Base-by-base conservation (phyloP, 1,139 yeast genomes). In the Pneumocystis canis region DNA sequence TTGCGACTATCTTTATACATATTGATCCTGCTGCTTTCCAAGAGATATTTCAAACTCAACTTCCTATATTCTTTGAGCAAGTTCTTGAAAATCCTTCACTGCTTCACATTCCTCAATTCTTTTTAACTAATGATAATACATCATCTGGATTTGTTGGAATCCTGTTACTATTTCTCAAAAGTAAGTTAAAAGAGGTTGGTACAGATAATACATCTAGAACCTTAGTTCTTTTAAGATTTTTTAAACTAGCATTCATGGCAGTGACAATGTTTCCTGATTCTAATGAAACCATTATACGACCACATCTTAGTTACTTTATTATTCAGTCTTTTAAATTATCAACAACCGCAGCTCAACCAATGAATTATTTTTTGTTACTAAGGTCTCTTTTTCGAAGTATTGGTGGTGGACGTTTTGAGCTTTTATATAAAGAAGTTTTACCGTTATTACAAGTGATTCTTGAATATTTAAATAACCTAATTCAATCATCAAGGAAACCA, bases 1-100 rank as follows among this genome's bases (percentile, higher is more conserved):
- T 94, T 72, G 97, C 97, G 0, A 87, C 96, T 1, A 88, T 92
- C 68, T 94, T 89, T 73, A 88, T 89, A 69, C 96, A 89, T 72
- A 81, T 94, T 63, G 99, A 94, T 70, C 94, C 96, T 28, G 92
- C 97, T 0, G 87, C 97, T 1, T 94, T 94, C 73, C 90, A 89
- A 72, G 99, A 94, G 73, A 85, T 92, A 67, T 85, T 90, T 9
- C 88, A 85, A 66, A 80, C 85, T 2, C 96, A 92, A 72, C 78
- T 92, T 65, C 87, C 85, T 30, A 84, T 82, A 68, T 77, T 90
- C 72, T 89, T 88, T 70, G 84, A 87, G 32, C 81, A 89, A 3
- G 87, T 89, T 83, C 77, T 89, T 66, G 82, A 83, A 53, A 94
- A 92, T 73, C 87, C 96, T 1, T 94, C 96, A 0, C 75, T 92